Evolutionary conservation across 176 grass and related monocot species (phyloP).

Genomic region (Bolboschoenus planiculmis): DNA sequence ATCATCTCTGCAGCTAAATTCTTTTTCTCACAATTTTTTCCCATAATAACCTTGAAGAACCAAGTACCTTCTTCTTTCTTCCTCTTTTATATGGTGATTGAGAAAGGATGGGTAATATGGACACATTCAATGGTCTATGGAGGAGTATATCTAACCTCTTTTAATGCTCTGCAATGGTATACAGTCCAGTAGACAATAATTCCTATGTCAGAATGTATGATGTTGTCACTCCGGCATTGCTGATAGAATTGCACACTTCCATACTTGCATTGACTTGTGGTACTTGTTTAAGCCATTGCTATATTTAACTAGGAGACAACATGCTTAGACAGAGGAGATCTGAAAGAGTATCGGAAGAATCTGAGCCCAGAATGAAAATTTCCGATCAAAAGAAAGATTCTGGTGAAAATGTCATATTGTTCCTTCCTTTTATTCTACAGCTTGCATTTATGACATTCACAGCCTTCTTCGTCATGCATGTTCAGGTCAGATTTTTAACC

Average conservation of each 20-base stretch:
- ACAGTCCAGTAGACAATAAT: background rate
- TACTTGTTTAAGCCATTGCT: slow-evolving; percentile 7
- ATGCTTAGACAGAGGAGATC: slow-evolving; percentile 57
- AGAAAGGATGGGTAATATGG: background rate
- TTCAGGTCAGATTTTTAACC: slow-evolving; percentile 55
- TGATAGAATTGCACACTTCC: background rate
- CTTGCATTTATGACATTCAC: slow-evolving; percentile 68
- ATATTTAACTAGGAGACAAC: slow-evolving; percentile 32
- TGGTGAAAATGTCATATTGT: slow-evolving; percentile 24
- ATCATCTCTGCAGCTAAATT: background rate
- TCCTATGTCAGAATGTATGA: background rate
- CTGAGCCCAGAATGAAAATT: slow-evolving; percentile 22
- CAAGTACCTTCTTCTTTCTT: background rate
- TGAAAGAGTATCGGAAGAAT: background rate
- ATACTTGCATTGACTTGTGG: background rate
- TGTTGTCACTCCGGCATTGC: background rate
- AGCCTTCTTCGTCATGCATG: slow-evolving; percentile 84
- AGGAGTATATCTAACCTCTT: background rate
- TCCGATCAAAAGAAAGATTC: slow-evolving; percentile 20
- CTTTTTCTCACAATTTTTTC: background rate
- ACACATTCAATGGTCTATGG: background rate
- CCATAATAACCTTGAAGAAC: background rate
- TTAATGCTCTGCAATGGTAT: background rate
- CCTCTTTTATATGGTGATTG: background rate
- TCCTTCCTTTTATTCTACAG: slow-evolving; percentile 84